A percentile compares a stretch with the other conserved stretches of the same genome.
Conservation (phyloP, 495 filamentous ascomycete species). For the Astrocystis sublimbata region DNA sequence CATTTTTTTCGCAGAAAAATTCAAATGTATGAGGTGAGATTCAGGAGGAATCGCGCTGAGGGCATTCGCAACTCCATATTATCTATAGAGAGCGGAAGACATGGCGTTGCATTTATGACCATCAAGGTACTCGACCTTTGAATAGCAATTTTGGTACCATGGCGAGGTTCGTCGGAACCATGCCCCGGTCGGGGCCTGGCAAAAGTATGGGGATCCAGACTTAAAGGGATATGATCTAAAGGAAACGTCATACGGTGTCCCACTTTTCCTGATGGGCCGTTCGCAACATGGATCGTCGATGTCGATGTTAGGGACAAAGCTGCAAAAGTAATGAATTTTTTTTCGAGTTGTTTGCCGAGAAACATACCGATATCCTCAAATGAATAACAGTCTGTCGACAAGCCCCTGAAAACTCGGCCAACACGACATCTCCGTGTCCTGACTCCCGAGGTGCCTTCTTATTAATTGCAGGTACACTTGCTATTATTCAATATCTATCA, state of each 20-base stretch:
- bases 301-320: no score
- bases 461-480: no score
- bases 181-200: neutral
- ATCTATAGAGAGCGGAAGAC: no score
- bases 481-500: no score
- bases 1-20: neutral
- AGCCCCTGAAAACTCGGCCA: no score
- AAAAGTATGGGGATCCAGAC: neutral
- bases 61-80: neutral
- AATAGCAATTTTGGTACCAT: neutral
- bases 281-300: no score
- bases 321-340: no score
- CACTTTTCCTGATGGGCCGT: neutral
- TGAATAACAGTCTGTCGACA: no score
- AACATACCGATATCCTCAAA: no score
- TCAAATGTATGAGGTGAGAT: neutral
- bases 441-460: no score
- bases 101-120: slow-evolving; percentile 5
- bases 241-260: neutral
- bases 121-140: neutral
- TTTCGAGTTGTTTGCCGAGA: no score
- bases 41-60: neutral
- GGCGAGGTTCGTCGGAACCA: neutral
- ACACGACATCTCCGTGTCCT: no score
- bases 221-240: neutral